These are phyloP conservation scores for Salvia splendens DNA, from an alignment of 257 asterid species.

Conservation along the genomic window DNA sequence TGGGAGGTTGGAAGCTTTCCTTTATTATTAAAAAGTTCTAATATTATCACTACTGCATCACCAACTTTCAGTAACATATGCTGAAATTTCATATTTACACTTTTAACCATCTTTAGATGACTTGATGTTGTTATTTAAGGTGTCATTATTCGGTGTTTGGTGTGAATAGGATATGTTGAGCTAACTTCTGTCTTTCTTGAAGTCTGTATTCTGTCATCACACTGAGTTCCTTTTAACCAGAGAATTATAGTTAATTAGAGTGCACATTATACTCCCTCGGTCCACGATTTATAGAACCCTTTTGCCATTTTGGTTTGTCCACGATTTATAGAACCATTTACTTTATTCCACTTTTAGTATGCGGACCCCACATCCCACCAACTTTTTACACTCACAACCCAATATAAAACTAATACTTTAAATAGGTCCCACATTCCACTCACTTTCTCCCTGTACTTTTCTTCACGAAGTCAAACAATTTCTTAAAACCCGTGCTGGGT, in stretches of 20 bases:
- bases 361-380: too few species aligned
- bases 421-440: too few species aligned
- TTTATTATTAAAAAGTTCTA: constrained; percentile 22
- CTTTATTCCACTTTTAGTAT: too few species aligned
- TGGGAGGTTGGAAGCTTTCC: constrained; percentile 73
- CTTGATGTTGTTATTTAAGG: constrained; percentile 16
- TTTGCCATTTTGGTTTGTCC: too few species aligned
- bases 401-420: too few species aligned
- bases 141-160: neutral
- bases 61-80: neutral
- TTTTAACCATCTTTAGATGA: constrained; percentile 16
- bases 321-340: too few species aligned
- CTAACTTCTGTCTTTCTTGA: constrained; percentile 16
- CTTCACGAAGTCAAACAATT: too few species aligned
- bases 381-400: too few species aligned
- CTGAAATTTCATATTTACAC: constrained; percentile 12
- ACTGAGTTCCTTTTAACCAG: neutral
- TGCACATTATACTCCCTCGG: neutral
- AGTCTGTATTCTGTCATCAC: constrained; percentile 18
- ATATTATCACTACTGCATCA: constrained; percentile 14
- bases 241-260: constrained; percentile 2
- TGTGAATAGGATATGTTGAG: constrained; percentile 4
- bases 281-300: too few species aligned
- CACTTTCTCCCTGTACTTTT: too few species aligned
- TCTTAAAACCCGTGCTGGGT: too few species aligned